Base-by-base conservation (phyloP, 371 early-diverging fungal genomes). In the Mucor sp. region DNA sequence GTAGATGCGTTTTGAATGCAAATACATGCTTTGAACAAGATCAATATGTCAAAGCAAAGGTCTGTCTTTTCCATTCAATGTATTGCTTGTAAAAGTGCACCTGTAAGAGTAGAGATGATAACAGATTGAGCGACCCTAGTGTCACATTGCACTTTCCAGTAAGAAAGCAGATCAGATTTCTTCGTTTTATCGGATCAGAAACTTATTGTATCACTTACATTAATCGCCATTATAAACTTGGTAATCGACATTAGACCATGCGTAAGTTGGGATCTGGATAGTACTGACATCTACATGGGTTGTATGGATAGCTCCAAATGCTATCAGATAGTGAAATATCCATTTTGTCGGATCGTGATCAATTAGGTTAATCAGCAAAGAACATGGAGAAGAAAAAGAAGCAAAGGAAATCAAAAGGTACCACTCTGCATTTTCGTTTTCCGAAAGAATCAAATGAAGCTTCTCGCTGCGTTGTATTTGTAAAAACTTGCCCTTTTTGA, bases 401-500 rank as follows among this genome's bases (percentile, higher is more conserved):
- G 25, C 23, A 25, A 23, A 50, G 23, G 50, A 50, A 50, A 50
- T 50, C 50, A 50, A 50, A 25, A 50, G 50, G 50, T 50, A 23
- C 50, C 50, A 50, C 50, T 50, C 21, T 50, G 11, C 11, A 8
- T 50, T 50, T 50, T 37, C 37, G 50, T 50, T 50, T 50, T 12
- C 50, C 50, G 50, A 50, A 50, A 50, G 50, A 50, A 50, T 50
- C 23, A 23, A 50, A 50, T 25, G 25, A 50, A 50, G 50, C 12
- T 50, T 50, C 50, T 50, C 25, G 12, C 12, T 25, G 21, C 23
- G 12, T 50, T 50, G 50, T 50, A 50, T 50, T 50, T 50, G 50
- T 50, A 50, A 50, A 50, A 25, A 23, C 23, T 50, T 50, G 50
- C 50, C 50, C 50, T 50, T 50, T 50, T 50, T 50, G 50, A 50